A percentile compares a stretch with the other conserved stretches of the same genome.
phyloP scores from a whole-genome alignment of 768 basidiomycete species.

The Astraeus odoratus region DNA sequence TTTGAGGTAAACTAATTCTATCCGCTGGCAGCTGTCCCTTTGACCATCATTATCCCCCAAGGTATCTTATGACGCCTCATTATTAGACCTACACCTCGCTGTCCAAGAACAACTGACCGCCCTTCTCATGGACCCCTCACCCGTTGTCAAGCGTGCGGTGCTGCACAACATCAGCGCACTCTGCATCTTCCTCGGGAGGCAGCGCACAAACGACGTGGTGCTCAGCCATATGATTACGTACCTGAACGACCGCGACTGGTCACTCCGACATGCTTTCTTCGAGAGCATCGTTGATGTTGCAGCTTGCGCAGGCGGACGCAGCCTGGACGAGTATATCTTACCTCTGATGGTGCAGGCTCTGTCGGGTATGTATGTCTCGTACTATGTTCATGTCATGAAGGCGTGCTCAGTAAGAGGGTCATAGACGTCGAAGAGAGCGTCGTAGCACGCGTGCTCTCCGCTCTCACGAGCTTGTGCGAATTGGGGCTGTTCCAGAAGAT shows the following conservation, averaged over 20 bases:
- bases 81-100: constrained; percentile 77
- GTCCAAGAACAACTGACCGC: constrained; percentile 85
- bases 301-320: constrained; percentile 84
- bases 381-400: not conserved
- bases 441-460: constrained; percentile 81
- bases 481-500: constrained; percentile 88
- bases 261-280: constrained; percentile 85
- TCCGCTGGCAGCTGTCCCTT: not conserved
- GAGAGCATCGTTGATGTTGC: constrained; percentile 95
- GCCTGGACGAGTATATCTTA: constrained; percentile 94
- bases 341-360: constrained; percentile 94
- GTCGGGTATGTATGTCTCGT: constrained; percentile 52
- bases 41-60: constrained; percentile 23
- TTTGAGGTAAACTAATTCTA: constrained; percentile 52
- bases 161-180: constrained; percentile 81
- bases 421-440: constrained; percentile 94
- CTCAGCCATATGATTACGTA: constrained; percentile 84
- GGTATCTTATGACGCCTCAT: constrained; percentile 86
- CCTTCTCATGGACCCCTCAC: constrained; percentile 82
- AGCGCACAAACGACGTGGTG: constrained; percentile 91
- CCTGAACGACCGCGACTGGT: constrained; percentile 89
- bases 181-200: constrained; percentile 89
- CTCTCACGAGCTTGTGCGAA: constrained; percentile 84
- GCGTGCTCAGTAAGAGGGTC: constrained; percentile 5
- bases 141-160: constrained; percentile 87